Evolutionary conservation across 2,329 filamentous ascomycete genomes (phyloP), one percentile per base, ranked within the genome.

Genomic region (Septoria petroselini): DNA sequence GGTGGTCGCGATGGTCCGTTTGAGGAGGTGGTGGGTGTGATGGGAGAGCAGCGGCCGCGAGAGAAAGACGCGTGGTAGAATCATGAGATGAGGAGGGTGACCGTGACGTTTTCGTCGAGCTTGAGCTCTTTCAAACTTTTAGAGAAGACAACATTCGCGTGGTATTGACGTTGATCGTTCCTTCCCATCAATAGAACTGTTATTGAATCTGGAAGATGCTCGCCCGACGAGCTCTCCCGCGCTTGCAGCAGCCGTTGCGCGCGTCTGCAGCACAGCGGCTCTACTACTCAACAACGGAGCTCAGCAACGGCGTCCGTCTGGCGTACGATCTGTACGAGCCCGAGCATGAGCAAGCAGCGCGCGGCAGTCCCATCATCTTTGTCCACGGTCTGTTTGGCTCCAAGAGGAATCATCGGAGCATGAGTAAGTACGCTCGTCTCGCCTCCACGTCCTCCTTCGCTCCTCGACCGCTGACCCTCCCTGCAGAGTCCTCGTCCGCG

Each of bases 341-440:
- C 65, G 57, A 59, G 33, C 45, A 49, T 25, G 21, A 59, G 33
- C 45, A 49, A 25, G 21, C 34, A 31, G 33, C 47, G 69, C 47
- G 67, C 75, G 67, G 71, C 49, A 72, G 74, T 44, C 87, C 91
- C 1, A 88, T 97, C 57, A 71, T 97, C 54, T 86, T 97, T 59
- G 81, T 97, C 64, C 91, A 97, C 68, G 91, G 93, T 1, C 76
- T 97, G 8, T 96, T 97, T 65, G 91, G 91, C 15, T 95, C 88
- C 30, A 95, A 94, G 74, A 90, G 88, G 74, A 97, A 97, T 68
- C 95, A 96, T 68, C 78, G 91, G 68, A 88, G 80, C 64, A 93
- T 97, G 56, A 94, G 90, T 85, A 95, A 90, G 91, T 95, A 76
- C 68, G 85, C 73, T 41, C 37, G 40, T 35, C 27, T 29, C 31